Percentiles rank a stretch among this genome's conserved stretches.
phyloP scores from a whole-genome alignment of 768 basidiomycete species.

The Hypholoma fasciculare region DNA sequence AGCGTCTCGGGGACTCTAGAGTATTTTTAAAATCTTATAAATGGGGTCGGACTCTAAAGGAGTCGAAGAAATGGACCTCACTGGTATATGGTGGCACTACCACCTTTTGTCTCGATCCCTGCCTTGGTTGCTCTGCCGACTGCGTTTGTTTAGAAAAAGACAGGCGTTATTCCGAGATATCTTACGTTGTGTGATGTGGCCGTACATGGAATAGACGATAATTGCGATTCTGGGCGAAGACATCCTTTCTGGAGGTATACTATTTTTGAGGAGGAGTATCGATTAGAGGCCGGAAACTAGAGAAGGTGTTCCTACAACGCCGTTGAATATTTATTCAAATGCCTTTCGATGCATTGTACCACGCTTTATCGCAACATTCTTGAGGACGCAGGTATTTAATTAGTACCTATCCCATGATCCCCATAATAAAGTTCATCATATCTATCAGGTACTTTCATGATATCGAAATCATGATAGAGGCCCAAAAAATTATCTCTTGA shows the following conservation, averaged over 20 bases:
- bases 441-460: too few species aligned
- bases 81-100: slow-evolving; percentile 55
- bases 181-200: slow-evolving; percentile 69
- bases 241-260: slow-evolving; percentile 24
- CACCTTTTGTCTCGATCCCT: slow-evolving; percentile 49
- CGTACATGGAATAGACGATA: slow-evolving; percentile 72
- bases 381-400: too few species aligned
- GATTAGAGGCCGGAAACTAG: too few species aligned
- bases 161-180: slow-evolving; percentile 13
- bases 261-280: too few species aligned
- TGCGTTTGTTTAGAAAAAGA: slow-evolving; percentile 22
- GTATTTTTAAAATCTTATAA: neutral
- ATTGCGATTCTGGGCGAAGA: slow-evolving; percentile 62
- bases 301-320: too few species aligned
- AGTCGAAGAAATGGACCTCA: slow-evolving; percentile 26
- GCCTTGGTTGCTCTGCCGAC: slow-evolving; percentile 59
- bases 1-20: slow-evolving; percentile 79
- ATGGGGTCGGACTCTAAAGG: neutral
- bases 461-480: too few species aligned
- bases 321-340: too few species aligned
- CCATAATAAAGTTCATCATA: too few species aligned
- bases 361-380: too few species aligned
- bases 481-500: too few species aligned
- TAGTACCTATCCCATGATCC: too few species aligned
- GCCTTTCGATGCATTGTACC: too few species aligned